These are phyloP conservation scores for Cydonia oblonga DNA, from an alignment of 331 rosid species.

Conservation along the genomic window DNA sequence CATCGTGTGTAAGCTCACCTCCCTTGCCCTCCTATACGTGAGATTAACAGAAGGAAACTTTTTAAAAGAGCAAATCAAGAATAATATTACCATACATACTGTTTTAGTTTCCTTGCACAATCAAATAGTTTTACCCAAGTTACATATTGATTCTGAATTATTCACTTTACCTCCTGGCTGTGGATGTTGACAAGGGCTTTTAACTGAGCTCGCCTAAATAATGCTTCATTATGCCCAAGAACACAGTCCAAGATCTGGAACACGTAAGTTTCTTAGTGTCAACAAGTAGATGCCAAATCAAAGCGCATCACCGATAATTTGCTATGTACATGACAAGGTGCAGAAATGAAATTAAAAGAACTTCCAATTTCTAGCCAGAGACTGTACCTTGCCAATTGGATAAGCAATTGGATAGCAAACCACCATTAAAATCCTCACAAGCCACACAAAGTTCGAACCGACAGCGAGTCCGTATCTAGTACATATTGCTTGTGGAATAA, in stretches of 20 bases:
- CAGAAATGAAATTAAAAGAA: background rate
- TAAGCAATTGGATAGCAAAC: slow-evolving; percentile 85
- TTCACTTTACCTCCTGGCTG: slow-evolving; percentile 60
- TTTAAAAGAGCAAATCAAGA: slow-evolving; percentile 1
- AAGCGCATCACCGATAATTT: background rate
- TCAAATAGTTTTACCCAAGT: slow-evolving; percentile 6
- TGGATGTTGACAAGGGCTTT: slow-evolving; percentile 94
- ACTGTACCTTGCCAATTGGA: slow-evolving; percentile 84
- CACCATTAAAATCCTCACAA: slow-evolving; percentile 71
- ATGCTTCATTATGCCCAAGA: slow-evolving; percentile 84
- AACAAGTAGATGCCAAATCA: slow-evolving; percentile 4
- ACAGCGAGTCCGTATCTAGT: slow-evolving; percentile 92
- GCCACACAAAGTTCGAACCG: slow-evolving; percentile 71
- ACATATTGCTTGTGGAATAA: slow-evolving; percentile 96
- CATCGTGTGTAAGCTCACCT: slow-evolving; percentile 93
- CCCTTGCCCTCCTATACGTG: slow-evolving; percentile 83
- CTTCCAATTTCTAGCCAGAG: background rate
- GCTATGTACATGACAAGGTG: background rate
- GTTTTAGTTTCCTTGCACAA: slow-evolving; percentile 2
- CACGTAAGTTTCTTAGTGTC: slow-evolving; percentile 1
- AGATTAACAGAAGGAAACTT: background rate
- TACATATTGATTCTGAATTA: background rate
- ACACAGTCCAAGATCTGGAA: slow-evolving; percentile 69
- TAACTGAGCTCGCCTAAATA: slow-evolving; percentile 87
- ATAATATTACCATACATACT: background rate